Percentiles rank a stretch among this genome's conserved stretches.
phyloP scores from a whole-genome alignment of 352 stramenopile species.

The Phytophthora nicotianae region DNA sequence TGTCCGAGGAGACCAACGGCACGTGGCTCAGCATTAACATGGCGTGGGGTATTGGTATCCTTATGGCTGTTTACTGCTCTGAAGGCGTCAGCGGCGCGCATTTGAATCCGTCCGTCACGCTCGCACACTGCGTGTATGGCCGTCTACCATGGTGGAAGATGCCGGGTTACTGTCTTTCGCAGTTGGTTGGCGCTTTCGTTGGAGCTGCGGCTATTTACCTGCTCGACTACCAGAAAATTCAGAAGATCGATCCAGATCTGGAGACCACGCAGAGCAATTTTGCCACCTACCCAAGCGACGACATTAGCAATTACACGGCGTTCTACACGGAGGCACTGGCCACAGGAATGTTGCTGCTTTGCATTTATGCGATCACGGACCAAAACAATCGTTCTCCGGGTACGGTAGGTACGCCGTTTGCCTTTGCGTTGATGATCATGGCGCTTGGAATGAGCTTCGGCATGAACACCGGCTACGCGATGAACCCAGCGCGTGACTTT shows the following conservation, averaged over 20 bases:
- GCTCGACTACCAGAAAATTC: constrained; percentile 30
- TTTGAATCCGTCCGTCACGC: constrained; percentile 18
- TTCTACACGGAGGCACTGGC: constrained; percentile 26
- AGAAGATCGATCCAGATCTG: constrained; percentile 16
- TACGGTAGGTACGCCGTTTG: constrained; percentile 19
- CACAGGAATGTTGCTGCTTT: constrained; percentile 19
- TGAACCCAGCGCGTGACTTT: constrained; percentile 29
- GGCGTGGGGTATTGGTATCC: constrained; percentile 22
- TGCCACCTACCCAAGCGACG: constrained; percentile 23
- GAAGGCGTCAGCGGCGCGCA: constrained; percentile 25
- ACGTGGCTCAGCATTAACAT: constrained; percentile 35
- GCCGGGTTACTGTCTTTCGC: constrained; percentile 22
- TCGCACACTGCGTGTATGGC: constrained; percentile 20
- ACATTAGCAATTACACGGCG: constrained; percentile 28
- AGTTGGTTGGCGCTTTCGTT: constrained; percentile 17
- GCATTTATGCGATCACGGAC: constrained; percentile 31
- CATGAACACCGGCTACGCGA: constrained; percentile 29
- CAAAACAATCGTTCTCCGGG: constrained; percentile 22
- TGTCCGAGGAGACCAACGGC: constrained; percentile 19
- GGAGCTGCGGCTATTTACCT: constrained; percentile 21
- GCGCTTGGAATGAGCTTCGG: constrained; percentile 25
- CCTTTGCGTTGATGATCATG: constrained; percentile 28
- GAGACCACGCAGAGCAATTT: constrained; percentile 25
- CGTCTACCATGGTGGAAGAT: constrained; percentile 29
- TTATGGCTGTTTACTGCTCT: constrained; percentile 28